These are phyloP conservation scores for Fusarium sp. DNA, from an alignment of 2,329 filamentous ascomycete species.

Conservation along the genomic window DNA sequence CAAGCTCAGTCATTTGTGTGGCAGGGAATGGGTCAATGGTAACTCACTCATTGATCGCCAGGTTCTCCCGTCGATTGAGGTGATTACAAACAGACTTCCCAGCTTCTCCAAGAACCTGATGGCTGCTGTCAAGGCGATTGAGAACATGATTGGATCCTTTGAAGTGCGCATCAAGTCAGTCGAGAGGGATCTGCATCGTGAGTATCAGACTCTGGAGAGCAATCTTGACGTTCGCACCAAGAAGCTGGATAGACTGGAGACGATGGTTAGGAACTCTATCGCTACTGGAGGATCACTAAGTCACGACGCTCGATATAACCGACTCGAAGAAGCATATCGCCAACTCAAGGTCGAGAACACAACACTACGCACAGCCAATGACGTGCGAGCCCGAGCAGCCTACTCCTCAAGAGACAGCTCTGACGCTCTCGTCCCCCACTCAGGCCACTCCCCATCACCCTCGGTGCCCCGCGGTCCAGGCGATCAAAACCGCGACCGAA, in stretches of 20 bases:
- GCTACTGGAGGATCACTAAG: constrained; percentile 62
- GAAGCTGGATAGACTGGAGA: constrained; percentile 88
- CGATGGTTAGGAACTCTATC: constrained; percentile 75
- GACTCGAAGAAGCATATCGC: constrained; percentile 70
- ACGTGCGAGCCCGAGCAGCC: constrained; percentile 65
- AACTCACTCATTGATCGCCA: constrained; percentile 91
- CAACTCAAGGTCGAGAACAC: constrained; percentile 73
- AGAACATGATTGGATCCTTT: constrained; percentile 81
- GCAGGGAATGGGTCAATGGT: constrained; percentile 89
- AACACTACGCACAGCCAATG: constrained; percentile 74
- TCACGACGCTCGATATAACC: constrained; percentile 58
- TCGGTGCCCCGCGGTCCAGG: constrained; percentile 62
- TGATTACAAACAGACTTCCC: constrained; percentile 84
- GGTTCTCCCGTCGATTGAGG: constrained; percentile 82
- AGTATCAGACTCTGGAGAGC: constrained; percentile 87
- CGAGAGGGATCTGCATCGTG: constrained; percentile 90
- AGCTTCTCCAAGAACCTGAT: constrained; percentile 92
- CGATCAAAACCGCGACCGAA: constrained; percentile 59
- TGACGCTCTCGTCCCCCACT: constrained; percentile 50
- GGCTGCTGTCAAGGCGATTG: constrained; percentile 86
- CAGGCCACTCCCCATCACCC: constrained; percentile 66
- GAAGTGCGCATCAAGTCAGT: constrained; percentile 82
- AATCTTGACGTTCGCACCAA: constrained; percentile 83
- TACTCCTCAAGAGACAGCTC: constrained; percentile 54
- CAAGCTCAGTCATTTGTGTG: constrained; percentile 84